Percentiles rank a stretch among this genome's conserved stretches.
Conservation (phyloP, 352 stramenopile genomes). For the Pythium guiyangense region DNA sequence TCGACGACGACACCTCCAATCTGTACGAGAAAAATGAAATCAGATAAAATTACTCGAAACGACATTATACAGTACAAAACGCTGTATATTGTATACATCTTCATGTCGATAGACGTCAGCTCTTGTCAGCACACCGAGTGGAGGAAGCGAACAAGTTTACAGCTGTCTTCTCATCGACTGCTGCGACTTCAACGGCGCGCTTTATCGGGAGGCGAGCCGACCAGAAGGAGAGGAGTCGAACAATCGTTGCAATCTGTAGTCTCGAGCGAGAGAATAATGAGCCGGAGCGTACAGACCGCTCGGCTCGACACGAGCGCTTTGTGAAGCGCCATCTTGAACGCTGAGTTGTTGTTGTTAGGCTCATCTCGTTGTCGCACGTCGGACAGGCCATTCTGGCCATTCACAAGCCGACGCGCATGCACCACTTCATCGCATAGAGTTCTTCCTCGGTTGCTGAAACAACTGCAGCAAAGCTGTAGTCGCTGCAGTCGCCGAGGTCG, state of each 20-base stretch:
- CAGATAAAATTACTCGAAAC: no score
- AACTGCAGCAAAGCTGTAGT: no score
- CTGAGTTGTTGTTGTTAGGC: neutral
- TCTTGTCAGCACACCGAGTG: neutral
- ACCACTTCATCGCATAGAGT: neutral
- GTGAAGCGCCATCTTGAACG: neutral
- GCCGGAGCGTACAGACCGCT: neutral
- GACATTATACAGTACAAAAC: neutral
- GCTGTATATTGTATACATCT: neutral
- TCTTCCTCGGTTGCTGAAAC: no score
- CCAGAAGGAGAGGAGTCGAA: neutral
- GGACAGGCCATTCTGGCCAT: neutral
- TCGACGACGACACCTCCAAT: neutral
- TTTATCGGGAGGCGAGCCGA: neutral
- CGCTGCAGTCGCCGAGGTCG: neutral
- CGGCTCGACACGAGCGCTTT: neutral
- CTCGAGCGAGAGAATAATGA: neutral
- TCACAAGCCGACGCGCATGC: neutral
- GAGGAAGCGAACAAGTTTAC: neutral
- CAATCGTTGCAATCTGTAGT: neutral
- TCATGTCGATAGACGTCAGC: neutral
- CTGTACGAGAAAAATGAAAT: neutral
- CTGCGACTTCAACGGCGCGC: neutral
- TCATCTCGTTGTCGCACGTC: neutral
- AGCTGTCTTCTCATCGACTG: neutral